Percentiles rank a stretch among this genome's conserved stretches.
These are phyloP conservation scores for Phytopythium oedochilum DNA, from an alignment of 352 stramenopile genomes.

Conservation along the genomic window DNA sequence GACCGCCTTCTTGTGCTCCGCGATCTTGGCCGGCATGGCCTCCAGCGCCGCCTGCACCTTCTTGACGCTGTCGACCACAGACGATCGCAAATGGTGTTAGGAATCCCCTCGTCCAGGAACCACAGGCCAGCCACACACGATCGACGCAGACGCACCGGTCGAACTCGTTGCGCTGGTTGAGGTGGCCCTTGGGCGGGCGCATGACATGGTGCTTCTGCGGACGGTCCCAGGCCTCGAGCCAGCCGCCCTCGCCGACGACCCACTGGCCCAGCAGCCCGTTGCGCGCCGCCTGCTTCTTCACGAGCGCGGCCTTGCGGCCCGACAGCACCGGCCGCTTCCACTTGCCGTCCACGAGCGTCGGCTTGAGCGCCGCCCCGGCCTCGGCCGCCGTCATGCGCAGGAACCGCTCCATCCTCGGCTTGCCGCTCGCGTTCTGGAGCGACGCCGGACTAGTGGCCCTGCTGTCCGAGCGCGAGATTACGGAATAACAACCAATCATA, in stretches of 20 bases:
- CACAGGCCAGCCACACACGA: not conserved
- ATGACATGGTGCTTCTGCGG: slow-evolving; percentile 85
- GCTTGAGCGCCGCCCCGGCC: slow-evolving; percentile 77
- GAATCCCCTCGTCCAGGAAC: not conserved
- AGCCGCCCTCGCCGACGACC: slow-evolving; percentile 76
- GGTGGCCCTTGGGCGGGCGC: slow-evolving; percentile 74
- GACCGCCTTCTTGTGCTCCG: slow-evolving; percentile 82
- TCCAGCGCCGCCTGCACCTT: slow-evolving; percentile 80
- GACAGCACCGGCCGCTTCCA: slow-evolving; percentile 83
- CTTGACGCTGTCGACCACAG: slow-evolving; percentile 44
- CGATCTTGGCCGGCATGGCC: slow-evolving; percentile 83
- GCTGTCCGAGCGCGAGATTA: slow-evolving; percentile 8
- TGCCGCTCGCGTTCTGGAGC: slow-evolving; percentile 2
- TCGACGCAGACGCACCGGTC: slow-evolving; percentile 38
- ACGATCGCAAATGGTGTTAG: not conserved
- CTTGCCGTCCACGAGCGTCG: slow-evolving; percentile 72
- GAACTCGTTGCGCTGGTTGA: slow-evolving; percentile 80
- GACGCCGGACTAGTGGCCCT: slow-evolving; percentile 7
- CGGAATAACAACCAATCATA: slow-evolving; percentile 24
- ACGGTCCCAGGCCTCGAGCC: slow-evolving; percentile 72
- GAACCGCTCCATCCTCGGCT: slow-evolving; percentile 51
- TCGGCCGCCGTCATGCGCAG: slow-evolving; percentile 66
- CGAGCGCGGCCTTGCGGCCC: slow-evolving; percentile 69
- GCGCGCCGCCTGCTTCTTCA: slow-evolving; percentile 76
- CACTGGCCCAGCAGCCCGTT: slow-evolving; percentile 73